Evolutionary conservation across 495 filamentous ascomycete genomes (phyloP), one percentile per base, ranked within the genome.

Genomic region (Baudoinia panamericana): DNA sequence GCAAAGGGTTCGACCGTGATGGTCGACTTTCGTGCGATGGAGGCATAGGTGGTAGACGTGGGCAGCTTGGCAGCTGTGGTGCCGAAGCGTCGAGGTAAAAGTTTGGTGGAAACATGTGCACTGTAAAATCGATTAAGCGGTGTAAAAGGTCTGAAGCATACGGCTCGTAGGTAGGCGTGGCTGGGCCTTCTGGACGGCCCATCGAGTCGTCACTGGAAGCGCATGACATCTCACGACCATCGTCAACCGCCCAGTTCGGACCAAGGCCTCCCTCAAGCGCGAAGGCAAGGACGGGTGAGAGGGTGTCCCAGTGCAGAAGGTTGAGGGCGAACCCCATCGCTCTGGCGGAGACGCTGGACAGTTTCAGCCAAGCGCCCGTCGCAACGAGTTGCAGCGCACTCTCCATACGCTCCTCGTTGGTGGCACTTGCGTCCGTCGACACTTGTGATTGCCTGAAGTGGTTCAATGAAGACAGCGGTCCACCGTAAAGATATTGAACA

Each of bases 1-100:
- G 55, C 0, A 70, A 66, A 2, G 69, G 65, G 39, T 73, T 67
- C 30, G 60, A 55, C 2, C 55, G 47, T 29, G 57, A 43, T 7
- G 49, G 48, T 5, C 46, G 50, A 35, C 35, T 36, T 20, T 64
- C 59, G 13, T 50, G 41, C 22, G 57, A 35, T 0, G 23, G 37
- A 9, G 63, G 62, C 8, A 63, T 42, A 25, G 30, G 13, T 6
- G 50, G 50, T 3, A 52, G 45, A 2, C 46, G 50, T 2, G 50
- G 41, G 23, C 32, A 39, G 11, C 21, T 28, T 39, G 36, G 23
- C 2, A 62, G 38, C 23, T 62, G 56, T 3, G 50, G 46, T n/a
- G 50, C 57, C 15, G 51, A 18, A n/a, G 45, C 33, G 28, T 57
- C 50, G 8, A 63, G 45, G 20, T 44, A 34, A 38, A 63, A 61